A percentile compares a stretch with the other conserved stretches of the same genome.
These are phyloP conservation scores for Penicillium psychrosexuale DNA, from an alignment of 2,329 filamentous ascomycete genomes.

Conservation along the genomic window DNA sequence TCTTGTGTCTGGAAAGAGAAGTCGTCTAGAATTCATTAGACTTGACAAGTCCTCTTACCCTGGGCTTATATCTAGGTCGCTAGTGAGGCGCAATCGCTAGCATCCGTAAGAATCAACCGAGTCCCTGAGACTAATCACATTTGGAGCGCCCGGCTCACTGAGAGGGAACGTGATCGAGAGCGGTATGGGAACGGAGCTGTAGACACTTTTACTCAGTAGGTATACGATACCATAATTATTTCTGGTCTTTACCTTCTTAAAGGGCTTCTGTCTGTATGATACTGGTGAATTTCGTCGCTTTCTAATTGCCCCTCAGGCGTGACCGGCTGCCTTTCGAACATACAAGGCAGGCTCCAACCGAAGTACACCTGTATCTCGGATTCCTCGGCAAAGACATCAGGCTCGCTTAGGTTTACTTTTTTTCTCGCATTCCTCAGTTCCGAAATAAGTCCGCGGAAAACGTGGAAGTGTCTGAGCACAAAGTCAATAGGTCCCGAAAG, in stretches of 20 bases:
- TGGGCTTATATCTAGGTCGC: conserved; percentile 7
- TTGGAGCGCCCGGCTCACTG: conserved; percentile 1
- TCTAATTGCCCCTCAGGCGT: neutral
- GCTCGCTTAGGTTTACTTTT: neutral
- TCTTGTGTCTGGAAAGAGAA: no score
- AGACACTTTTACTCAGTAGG: conserved; percentile 12
- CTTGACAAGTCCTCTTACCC: neutral
- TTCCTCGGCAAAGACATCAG: neutral
- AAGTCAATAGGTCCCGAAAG: neutral
- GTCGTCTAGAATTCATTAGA: neutral
- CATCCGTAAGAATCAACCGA: neutral
- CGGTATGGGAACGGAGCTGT: conserved; percentile 23
- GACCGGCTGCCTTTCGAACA: neutral
- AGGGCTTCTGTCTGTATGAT: neutral
- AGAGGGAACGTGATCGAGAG: conserved; percentile 16
- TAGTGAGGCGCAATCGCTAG: neutral
- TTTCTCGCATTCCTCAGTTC: conserved; percentile 1
- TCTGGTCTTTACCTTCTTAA: no score
- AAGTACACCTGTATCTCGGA: neutral
- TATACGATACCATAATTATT: no score
- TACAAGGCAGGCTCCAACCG: neutral
- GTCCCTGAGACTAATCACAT: neutral
- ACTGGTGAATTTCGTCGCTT: neutral
- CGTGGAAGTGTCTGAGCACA: conserved; percentile 5
- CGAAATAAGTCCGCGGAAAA: neutral